Conservation (phyloP, 2,329 filamentous ascomycete species). For the Alternaria burnsii region DNA sequence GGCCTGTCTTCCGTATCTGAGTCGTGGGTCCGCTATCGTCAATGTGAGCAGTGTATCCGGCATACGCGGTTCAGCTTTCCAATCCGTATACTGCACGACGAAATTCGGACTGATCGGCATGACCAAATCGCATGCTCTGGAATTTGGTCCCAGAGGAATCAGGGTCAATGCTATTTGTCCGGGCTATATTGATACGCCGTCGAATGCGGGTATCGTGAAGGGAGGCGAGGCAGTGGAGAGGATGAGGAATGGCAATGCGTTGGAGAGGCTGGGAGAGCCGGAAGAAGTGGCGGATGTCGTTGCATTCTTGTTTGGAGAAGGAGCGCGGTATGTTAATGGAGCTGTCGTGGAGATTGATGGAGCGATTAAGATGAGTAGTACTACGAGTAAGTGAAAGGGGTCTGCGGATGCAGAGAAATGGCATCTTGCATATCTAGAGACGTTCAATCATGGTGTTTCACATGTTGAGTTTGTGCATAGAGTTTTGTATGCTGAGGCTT, state of each 20-base stretch:
- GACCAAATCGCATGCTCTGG: constrained; percentile 43
- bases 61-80: constrained; percentile 34
- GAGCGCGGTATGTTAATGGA: constrained; percentile 58
- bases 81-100: constrained; percentile 47
- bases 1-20: constrained; percentile 51
- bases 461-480: background rate
- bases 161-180: constrained; percentile 44
- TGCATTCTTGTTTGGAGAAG: constrained; percentile 58
- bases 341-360: constrained; percentile 61
- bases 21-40: constrained; percentile 32
- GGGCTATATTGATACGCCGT: constrained; percentile 59
- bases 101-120: constrained; percentile 49
- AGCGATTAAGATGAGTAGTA: constrained; percentile 45
- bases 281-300: constrained; percentile 62
- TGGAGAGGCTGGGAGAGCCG: constrained; percentile 55
- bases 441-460: no score
- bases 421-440: background rate
- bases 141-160: constrained; percentile 43
- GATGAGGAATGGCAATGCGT: constrained; percentile 52
- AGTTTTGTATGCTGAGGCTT: background rate
- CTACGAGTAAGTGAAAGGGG: constrained; percentile 28
- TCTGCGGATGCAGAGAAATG: constrained; percentile 6
- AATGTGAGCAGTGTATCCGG: constrained; percentile 43
- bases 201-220: constrained; percentile 60
- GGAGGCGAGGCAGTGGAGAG: constrained; percentile 56